phyloP scores from a whole-genome alignment of 805 yeast genomes.

The Allodekkera sacchari region DNA sequence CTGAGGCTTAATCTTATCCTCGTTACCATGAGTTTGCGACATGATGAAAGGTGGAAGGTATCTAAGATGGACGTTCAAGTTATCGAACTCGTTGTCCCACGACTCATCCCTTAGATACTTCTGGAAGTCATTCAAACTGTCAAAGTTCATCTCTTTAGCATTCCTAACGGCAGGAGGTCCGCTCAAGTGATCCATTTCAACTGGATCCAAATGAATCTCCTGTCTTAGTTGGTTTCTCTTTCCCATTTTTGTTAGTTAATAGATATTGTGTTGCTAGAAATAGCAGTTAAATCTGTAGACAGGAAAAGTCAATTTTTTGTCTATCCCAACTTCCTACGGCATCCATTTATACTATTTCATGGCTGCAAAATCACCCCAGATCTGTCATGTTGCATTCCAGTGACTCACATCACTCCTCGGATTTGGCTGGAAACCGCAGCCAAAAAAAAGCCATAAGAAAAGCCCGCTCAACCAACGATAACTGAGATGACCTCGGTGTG shows the following conservation, averaged over 20 bases:
- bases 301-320: too few relatives aligned
- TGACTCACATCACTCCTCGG: too few relatives aligned
- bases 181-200: conserved; percentile 21
- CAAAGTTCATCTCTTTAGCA: conserved; percentile 36
- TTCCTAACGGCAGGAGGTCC: conserved; percentile 22
- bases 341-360: too few relatives aligned
- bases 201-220: conserved; percentile 19
- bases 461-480: too few relatives aligned
- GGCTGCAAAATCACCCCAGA: too few relatives aligned
- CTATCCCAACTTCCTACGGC: too few relatives aligned
- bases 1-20: conserved; percentile 64
- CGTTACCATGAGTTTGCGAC: conserved; percentile 57
- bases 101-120: conserved; percentile 60
- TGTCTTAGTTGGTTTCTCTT: conserved; percentile 16
- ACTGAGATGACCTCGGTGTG: too few relatives aligned
- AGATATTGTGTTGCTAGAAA: too few relatives aligned
- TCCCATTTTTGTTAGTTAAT: conserved; percentile 15
- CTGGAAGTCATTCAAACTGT: conserved; percentile 55
- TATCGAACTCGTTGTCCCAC: conserved; percentile 68
- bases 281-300: too few relatives aligned
- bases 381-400: too few relatives aligned
- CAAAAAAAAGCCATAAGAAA: too few relatives aligned
- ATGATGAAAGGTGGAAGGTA: conserved; percentile 71
- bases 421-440: too few relatives aligned
- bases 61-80: conserved; percentile 55